These are phyloP conservation scores for Xylaria sp. DNA, from an alignment of 2,329 filamentous ascomycete genomes.

Conservation along the genomic window DNA sequence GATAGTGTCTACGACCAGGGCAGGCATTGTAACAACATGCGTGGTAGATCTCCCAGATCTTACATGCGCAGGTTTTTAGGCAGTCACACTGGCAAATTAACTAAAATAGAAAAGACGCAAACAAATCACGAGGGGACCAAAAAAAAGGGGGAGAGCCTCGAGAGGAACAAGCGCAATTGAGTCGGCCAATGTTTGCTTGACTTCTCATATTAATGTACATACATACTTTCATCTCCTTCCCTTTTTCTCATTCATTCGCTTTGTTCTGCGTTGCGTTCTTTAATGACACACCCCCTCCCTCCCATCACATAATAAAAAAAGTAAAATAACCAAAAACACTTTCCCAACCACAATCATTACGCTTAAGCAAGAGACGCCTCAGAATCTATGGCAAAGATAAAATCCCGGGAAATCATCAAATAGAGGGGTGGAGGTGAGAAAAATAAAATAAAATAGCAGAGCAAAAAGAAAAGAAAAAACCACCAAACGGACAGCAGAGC, in stretches of 20 bases:
- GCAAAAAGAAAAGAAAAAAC: neutral
- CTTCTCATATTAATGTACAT: constrained; percentile 33
- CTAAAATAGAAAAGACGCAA: neutral
- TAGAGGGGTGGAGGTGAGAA: neutral
- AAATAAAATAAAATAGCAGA: neutral
- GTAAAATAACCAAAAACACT: neutral
- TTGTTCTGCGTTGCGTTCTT: constrained; percentile 15
- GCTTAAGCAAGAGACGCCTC: constrained; percentile 33
- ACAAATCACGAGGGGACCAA: neutral
- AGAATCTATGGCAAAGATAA: constrained; percentile 30
- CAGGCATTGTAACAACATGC: constrained; percentile 6
- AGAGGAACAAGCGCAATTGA: constrained; percentile 17
- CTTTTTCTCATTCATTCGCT: neutral
- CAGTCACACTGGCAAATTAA: constrained; percentile 27
- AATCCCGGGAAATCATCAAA: constrained; percentile 15
- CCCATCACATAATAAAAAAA: neutral
- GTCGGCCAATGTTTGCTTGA: constrained; percentile 15
- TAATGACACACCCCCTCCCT: constrained; percentile 28
- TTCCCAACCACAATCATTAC: constrained; percentile 28
- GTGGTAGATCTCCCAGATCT: constrained; percentile 30
- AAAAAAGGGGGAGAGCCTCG: neutral
- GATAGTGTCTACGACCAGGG: constrained; percentile 18
- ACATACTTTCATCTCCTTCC: constrained; percentile 3
- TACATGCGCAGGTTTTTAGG: constrained; percentile 31
- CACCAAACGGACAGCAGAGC: neutral